A percentile compares a stretch with the other conserved stretches of the same genome.
phyloP scores from a whole-genome alignment of 495 filamentous ascomycete genomes.

The Penicillium psychrofluorescens region DNA sequence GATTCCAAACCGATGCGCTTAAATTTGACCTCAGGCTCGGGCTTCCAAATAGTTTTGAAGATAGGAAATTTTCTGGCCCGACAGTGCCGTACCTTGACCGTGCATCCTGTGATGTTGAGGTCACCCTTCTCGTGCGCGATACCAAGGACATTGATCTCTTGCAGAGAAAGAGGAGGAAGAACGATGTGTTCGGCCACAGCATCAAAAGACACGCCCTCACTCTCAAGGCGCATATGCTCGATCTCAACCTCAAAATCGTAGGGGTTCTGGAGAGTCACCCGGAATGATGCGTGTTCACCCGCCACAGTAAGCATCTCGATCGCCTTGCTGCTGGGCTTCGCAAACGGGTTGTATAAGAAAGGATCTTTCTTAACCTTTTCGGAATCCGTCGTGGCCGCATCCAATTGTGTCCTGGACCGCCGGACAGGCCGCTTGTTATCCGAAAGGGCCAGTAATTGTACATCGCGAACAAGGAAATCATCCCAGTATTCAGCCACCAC shows the following conservation, averaged over 20 bases:
- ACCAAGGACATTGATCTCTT: constrained; percentile 65
- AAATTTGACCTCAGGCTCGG: constrained; percentile 62
- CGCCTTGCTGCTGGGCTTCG: constrained; percentile 54
- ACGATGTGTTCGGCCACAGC: constrained; percentile 55
- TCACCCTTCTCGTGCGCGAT: constrained; percentile 58
- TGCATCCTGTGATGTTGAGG: constrained; percentile 69
- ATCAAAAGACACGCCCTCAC: constrained; percentile 63
- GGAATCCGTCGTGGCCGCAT: constrained; percentile 46
- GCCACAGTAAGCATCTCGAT: constrained; percentile 66
- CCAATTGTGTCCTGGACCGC: constrained; percentile 64
- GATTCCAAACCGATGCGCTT: constrained; percentile 64
- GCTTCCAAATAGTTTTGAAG: constrained; percentile 67
- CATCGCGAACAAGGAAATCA: constrained; percentile 79
- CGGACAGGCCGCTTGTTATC: constrained; percentile 55
- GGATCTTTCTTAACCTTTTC: constrained; percentile 60
- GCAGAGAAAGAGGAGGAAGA: constrained; percentile 72
- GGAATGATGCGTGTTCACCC: constrained; percentile 67
- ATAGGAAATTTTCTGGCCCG: constrained; percentile 76
- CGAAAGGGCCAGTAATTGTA: constrained; percentile 55
- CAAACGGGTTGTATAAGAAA: constrained; percentile 88
- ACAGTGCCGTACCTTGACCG: constrained; percentile 74
- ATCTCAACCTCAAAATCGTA: constrained; percentile 89
- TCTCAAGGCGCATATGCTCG: constrained; percentile 69
- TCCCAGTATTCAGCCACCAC: constrained; percentile 91
- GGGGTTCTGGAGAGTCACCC: constrained; percentile 81